Conservation (phyloP, 2,329 filamentous ascomycete species). For the Pochonia chlamydosporia region DNA sequence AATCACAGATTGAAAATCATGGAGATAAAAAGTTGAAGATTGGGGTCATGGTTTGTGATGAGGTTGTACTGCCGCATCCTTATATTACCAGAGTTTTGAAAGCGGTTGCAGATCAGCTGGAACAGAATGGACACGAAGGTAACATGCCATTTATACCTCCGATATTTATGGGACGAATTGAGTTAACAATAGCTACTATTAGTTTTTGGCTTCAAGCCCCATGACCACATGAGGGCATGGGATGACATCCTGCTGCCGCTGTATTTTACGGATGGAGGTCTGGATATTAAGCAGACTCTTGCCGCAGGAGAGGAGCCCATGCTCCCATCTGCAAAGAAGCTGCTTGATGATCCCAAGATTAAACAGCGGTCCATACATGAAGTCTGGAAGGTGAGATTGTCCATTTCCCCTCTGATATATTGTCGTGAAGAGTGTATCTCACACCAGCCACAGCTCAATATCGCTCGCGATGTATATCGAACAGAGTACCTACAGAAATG, state of each 20-base stretch:
- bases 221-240: constrained; percentile 10
- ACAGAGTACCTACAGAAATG: constrained; percentile 30
- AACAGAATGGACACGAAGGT: constrained; percentile 44
- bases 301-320: constrained; percentile 50
- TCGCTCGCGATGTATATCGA: constrained; percentile 33
- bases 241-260: constrained; percentile 33
- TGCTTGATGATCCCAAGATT: constrained; percentile 40
- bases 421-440: no score
- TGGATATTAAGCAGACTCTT: constrained; percentile 45
- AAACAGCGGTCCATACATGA: constrained; percentile 40
- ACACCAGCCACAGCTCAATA: constrained; percentile 20
- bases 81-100: constrained; percentile 51
- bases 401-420: no score
- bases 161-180: no score
- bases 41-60: constrained; percentile 41
- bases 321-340: constrained; percentile 44
- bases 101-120: constrained; percentile 45
- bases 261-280: constrained; percentile 57
- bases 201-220: constrained; percentile 9
- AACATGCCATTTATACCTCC: constrained; percentile 31
- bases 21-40: constrained; percentile 17
- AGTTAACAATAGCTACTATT: constrained; percentile 37
- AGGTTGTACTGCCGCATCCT: constrained; percentile 53
- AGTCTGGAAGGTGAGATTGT: constrained; percentile 31
- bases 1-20: constrained; percentile 1